Evolutionary conservation across 1,284 basidiomycete species (phyloP).

Genomic region (Papiliotrema flavescens): DNA sequence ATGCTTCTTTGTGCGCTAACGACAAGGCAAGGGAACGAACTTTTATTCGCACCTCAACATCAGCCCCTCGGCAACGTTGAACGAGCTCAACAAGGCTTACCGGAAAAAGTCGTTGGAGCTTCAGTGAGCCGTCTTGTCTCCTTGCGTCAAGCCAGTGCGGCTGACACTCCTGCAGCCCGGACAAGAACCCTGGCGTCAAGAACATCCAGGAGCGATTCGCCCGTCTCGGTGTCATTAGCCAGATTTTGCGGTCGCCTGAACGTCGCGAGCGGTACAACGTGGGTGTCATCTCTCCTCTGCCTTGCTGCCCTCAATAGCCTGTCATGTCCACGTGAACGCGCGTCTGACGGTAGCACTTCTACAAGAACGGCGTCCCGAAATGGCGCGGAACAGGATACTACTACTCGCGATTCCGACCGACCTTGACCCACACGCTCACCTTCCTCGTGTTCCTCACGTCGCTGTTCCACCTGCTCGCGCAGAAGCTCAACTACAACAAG

Average conservation of each 20-base stretch:
- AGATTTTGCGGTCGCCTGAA: slow-evolving; percentile 72
- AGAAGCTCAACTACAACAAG: slow-evolving; percentile 67
- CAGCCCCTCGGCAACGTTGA: slow-evolving; percentile 61
- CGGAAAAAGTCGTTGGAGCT: slow-evolving; percentile 79
- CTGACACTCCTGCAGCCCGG: slow-evolving; percentile 60
- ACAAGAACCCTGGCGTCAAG: slow-evolving; percentile 83
- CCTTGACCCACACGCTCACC: slow-evolving; percentile 68
- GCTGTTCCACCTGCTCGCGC: slow-evolving; percentile 71
- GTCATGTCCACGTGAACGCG: too few relatives aligned
- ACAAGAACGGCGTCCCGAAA: slow-evolving; percentile 49
- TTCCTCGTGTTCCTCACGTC: slow-evolving; percentile 74
- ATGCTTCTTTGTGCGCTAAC: neutral
- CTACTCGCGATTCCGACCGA: slow-evolving; percentile 87
- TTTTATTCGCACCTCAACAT: slow-evolving; percentile 86
- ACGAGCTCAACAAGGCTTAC: slow-evolving; percentile 81
- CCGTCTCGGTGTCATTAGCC: slow-evolving; percentile 75
- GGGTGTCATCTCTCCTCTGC: slow-evolving; percentile 21
- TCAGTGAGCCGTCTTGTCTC: slow-evolving; percentile 59
- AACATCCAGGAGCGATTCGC: slow-evolving; percentile 81
- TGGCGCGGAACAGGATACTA: slow-evolving; percentile 63
- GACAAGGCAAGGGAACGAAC: slow-evolving; percentile 69
- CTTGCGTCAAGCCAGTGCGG: neutral
- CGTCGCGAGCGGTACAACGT: slow-evolving; percentile 68
- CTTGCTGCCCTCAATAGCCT: too few relatives aligned
- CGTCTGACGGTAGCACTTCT: slow-evolving; percentile 38